Conservation (phyloP, 768 basidiomycete genomes). For the Russula virescens region DNA sequence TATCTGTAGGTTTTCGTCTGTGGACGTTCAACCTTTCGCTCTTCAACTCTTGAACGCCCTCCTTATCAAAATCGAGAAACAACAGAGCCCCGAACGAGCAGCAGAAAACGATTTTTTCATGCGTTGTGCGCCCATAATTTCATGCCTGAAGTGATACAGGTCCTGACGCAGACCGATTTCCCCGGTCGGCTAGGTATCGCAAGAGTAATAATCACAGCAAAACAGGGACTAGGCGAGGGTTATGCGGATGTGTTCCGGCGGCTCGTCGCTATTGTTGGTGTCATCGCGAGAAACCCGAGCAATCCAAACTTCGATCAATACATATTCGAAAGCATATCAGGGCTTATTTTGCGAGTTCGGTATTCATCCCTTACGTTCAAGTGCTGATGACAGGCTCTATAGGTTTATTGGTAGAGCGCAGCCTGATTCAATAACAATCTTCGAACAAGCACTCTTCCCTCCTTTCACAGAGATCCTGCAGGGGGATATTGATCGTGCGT, state of each 20-base stretch:
- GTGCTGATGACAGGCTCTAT: neutral
- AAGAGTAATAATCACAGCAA: conserved; percentile 88
- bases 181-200: conserved; percentile 63
- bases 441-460: conserved; percentile 78
- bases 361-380: neutral
- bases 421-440: conserved; percentile 58
- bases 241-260: conserved; percentile 62
- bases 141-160: conserved; percentile 3
- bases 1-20: conserved; percentile 67
- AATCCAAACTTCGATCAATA: conserved; percentile 98
- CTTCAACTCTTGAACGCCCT: conserved; percentile 63
- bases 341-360: conserved; percentile 67
- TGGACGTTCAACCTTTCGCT: conserved; percentile 83
- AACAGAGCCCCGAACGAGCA: conserved; percentile 80
- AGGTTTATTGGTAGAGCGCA: conserved; percentile 79
- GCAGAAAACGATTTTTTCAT: conserved; percentile 98
- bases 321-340: conserved; percentile 95
- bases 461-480: conserved; percentile 85
- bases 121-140: conserved; percentile 65
- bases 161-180: neutral
- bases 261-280: conserved; percentile 76
- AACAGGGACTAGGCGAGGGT: conserved; percentile 64
- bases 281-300: conserved; percentile 92
- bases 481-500: conserved; percentile 87
- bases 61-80: conserved; percentile 72